phyloP scores from a whole-genome alignment of 768 basidiomycete genomes.

The Lactifluus hygrophoroides region DNA sequence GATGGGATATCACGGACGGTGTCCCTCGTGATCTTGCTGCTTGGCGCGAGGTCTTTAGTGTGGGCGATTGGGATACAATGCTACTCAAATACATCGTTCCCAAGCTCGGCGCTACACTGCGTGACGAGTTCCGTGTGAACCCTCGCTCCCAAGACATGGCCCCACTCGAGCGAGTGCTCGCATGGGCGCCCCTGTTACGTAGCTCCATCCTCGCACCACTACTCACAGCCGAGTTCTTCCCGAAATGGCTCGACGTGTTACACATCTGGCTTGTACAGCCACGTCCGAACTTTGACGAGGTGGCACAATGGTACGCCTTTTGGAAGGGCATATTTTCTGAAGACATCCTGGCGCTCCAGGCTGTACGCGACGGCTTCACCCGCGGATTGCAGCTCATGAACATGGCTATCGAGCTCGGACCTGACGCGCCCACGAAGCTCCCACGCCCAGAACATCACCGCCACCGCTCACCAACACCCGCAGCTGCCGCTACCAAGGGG shows the following conservation, averaged over 20 bases:
- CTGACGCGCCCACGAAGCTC: constrained; percentile 60
- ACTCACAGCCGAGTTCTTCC: constrained; percentile 89
- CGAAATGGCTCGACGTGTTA: constrained; percentile 90
- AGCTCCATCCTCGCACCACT: constrained; percentile 73
- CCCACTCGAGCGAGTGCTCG: constrained; percentile 66
- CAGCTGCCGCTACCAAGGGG: constrained; percentile 25
- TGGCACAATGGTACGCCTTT: constrained; percentile 85
- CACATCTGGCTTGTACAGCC: constrained; percentile 93
- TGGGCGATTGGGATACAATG: constrained; percentile 83
- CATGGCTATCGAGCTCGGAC: constrained; percentile 80
- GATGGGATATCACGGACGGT: constrained; percentile 65
- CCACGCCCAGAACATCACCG: constrained; percentile 60
- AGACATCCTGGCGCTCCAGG: constrained; percentile 52
- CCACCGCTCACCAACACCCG: constrained; percentile 27
- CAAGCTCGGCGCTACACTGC: constrained; percentile 73
- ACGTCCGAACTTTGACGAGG: constrained; percentile 80
- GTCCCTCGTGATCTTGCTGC: constrained; percentile 64
- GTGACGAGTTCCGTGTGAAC: constrained; percentile 83
- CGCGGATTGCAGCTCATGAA: constrained; percentile 91
- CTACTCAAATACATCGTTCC: constrained; percentile 88
- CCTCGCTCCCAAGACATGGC: constrained; percentile 85
- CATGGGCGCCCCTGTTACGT: constrained; percentile 70
- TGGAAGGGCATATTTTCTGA: constrained; percentile 82
- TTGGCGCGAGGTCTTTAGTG: constrained; percentile 75
- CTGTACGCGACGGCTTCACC: constrained; percentile 73